These are phyloP conservation scores for Hirsutella minnesotensis DNA, from an alignment of 2,329 filamentous ascomycete genomes.

Conservation along the genomic window DNA sequence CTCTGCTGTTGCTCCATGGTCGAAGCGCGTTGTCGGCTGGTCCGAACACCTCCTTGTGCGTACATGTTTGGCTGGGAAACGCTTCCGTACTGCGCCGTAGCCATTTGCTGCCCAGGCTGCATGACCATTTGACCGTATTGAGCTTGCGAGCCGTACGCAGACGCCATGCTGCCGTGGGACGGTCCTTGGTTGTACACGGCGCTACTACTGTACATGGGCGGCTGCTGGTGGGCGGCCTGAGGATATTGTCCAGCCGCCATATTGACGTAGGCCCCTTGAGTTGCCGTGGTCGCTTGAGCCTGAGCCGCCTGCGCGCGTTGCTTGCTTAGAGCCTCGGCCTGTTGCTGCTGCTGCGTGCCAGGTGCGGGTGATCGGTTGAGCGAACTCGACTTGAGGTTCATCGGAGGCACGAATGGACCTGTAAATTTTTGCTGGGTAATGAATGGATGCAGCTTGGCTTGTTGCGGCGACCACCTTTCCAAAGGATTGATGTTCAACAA, in stretches of 20 bases:
- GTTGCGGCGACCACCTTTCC: slow-evolving; percentile 94
- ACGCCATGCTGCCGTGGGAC: slow-evolving; percentile 38
- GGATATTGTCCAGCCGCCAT: slow-evolving; percentile 36
- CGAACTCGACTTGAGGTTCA: slow-evolving; percentile 86
- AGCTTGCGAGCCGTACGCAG: slow-evolving; percentile 66
- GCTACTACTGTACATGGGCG: slow-evolving; percentile 71
- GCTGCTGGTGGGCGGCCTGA: slow-evolving; percentile 34
- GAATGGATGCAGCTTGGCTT: slow-evolving; percentile 94
- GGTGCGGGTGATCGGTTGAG: slow-evolving; percentile 80
- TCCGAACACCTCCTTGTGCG: slow-evolving; percentile 52
- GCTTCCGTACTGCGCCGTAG: slow-evolving; percentile 49
- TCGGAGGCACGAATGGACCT: slow-evolving; percentile 88
- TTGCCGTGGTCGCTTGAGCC: slow-evolving; percentile 56
- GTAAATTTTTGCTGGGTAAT: slow-evolving; percentile 98
- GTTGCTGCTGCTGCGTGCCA: slow-evolving; percentile 89
- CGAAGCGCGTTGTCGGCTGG: slow-evolving; percentile 76
- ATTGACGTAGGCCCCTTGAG: slow-evolving; percentile 51
- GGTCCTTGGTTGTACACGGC: slow-evolving; percentile 61
- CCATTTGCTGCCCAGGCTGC: slow-evolving; percentile 55
- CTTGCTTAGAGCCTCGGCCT: slow-evolving; percentile 87
- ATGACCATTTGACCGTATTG: slow-evolving; percentile 66
- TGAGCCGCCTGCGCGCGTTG: slow-evolving; percentile 68
- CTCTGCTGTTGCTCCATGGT: slow-evolving; percentile 94
- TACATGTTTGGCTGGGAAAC: slow-evolving; percentile 45
- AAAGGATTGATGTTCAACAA: slow-evolving; percentile 89